Conservation (phyloP, 2,329 filamentous ascomycete species). For the Chalara sp. region DNA sequence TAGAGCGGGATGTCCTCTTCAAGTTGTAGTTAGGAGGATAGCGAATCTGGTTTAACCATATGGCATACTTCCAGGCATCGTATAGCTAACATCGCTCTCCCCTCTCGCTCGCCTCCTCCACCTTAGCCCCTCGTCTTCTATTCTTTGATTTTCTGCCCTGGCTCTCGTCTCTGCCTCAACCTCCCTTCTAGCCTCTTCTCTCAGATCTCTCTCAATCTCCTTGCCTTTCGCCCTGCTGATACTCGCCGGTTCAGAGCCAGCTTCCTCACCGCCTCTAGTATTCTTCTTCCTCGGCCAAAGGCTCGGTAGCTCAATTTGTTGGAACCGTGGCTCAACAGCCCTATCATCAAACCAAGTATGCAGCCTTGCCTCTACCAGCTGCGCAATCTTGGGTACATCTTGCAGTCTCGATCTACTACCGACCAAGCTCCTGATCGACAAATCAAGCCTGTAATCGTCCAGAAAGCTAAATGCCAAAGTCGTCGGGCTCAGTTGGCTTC, state of each 20-base stretch:
- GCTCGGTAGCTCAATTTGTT: constrained; percentile 77
- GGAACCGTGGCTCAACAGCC: constrained; percentile 78
- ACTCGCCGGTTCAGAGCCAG: constrained; percentile 29
- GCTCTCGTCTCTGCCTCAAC: constrained; percentile 36
- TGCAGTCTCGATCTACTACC: constrained; percentile 74
- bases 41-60: too few relatives aligned
- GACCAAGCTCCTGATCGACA: constrained; percentile 72
- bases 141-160: constrained; percentile 13
- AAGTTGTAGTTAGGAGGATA: too few relatives aligned
- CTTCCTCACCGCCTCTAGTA: constrained; percentile 64
- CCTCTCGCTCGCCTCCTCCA: constrained; percentile 27
- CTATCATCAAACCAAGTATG: constrained; percentile 87
- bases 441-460: constrained; percentile 79
- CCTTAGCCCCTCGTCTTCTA: constrained; percentile 20
- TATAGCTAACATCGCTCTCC: constrained; percentile 28
- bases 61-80: constrained; percentile 31
- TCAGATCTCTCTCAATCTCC: constrained; percentile 43
- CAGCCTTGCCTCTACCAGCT: constrained; percentile 71
- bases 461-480: constrained; percentile 93
- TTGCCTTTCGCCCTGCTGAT: constrained; percentile 48
- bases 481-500: constrained; percentile 63
- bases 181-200: constrained; percentile 44
- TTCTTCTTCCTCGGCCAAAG: constrained; percentile 82
- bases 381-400: constrained; percentile 83
- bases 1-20: too few relatives aligned